phyloP scores from a whole-genome alignment of 2,329 filamentous ascomycete species.

The Arachnomyces sp. region DNA sequence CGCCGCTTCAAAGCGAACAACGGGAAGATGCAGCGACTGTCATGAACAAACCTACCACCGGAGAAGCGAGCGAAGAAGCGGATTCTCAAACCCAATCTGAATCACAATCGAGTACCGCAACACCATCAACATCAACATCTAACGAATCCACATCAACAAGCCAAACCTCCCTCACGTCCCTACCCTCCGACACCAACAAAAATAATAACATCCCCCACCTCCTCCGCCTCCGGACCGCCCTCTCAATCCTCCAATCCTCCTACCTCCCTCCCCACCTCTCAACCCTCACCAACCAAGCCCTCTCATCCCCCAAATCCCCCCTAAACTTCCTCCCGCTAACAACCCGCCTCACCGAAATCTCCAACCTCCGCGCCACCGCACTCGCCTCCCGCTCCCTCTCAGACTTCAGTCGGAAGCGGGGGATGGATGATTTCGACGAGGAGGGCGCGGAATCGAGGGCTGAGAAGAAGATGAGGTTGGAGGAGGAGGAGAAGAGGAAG shows the following conservation, averaged over 20 bases:
- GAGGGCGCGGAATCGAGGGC: slow-evolving; percentile 43
- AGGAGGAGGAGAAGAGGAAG: slow-evolving; percentile 81
- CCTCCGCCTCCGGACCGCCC: slow-evolving; percentile 41
- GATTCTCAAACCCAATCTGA: slow-evolving; percentile 17
- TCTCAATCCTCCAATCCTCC: slow-evolving; percentile 43
- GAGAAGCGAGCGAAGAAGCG: slow-evolving; percentile 18
- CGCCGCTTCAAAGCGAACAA: slow-evolving; percentile 62
- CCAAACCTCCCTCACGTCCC: slow-evolving; percentile 18
- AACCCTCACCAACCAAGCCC: slow-evolving; percentile 28
- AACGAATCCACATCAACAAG: slow-evolving; percentile 29
- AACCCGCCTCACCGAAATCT: slow-evolving; percentile 58
- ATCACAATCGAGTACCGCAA: slow-evolving; percentile 25
- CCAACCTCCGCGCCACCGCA: slow-evolving; percentile 62
- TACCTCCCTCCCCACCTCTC: slow-evolving; percentile 38
- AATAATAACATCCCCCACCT: slow-evolving; percentile 34
- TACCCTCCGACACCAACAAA: slow-evolving; percentile 18
- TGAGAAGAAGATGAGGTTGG: slow-evolving; percentile 76
- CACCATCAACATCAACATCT: slow-evolving; percentile 20
- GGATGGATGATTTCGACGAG: slow-evolving; percentile 32
- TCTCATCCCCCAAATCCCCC: slow-evolving; percentile 32
- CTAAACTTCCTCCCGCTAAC: slow-evolving; percentile 65
- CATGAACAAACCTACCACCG: slow-evolving; percentile 21
- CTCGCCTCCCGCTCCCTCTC: slow-evolving; percentile 54
- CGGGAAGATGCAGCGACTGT: slow-evolving; percentile 40
- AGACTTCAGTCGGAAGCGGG: slow-evolving; percentile 38